Evolutionary conservation across 2,329 filamentous ascomycete genomes (phyloP).

Genomic region (Colletotrichum endophyticum): DNA sequence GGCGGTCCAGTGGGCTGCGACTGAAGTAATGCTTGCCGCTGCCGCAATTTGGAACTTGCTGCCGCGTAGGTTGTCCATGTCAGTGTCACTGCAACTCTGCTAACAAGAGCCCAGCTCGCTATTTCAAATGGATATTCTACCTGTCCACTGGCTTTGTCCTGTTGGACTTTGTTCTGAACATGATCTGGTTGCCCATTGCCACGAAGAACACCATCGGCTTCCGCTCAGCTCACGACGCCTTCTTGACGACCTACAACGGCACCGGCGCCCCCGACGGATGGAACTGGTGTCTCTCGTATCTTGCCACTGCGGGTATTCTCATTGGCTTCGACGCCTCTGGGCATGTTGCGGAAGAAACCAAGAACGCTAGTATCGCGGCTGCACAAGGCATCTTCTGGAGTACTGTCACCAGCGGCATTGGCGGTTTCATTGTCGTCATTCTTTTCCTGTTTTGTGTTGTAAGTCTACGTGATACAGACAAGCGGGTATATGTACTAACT

Average conservation of each 20-base stretch:
- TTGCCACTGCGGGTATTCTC: slow-evolving; percentile 63
- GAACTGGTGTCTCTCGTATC: slow-evolving; percentile 69
- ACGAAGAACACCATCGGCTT: slow-evolving; percentile 58
- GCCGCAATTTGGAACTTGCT: slow-evolving; percentile 54
- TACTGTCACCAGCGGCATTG: slow-evolving; percentile 59
- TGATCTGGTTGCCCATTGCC: slow-evolving; percentile 66
- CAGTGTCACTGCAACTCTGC: rapidly evolving
- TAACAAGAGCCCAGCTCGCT: slow-evolving; percentile 36
- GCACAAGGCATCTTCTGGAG: slow-evolving; percentile 66
- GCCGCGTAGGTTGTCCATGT: slow-evolving; percentile 44
- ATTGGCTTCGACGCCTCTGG: slow-evolving; percentile 67
- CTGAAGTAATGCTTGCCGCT: slow-evolving; percentile 55
- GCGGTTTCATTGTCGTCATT: slow-evolving; percentile 60
- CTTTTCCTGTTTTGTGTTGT: slow-evolving; percentile 64
- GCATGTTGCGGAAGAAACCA: slow-evolving; percentile 66
- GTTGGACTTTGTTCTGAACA: slow-evolving; percentile 63
- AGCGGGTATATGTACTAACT: neutral
- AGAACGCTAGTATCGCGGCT: slow-evolving; percentile 60
- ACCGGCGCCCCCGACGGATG: slow-evolving; percentile 60
- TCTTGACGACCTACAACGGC: slow-evolving; percentile 65
- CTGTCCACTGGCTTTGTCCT: slow-evolving; percentile 54
- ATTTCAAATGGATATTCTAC: slow-evolving; percentile 55
- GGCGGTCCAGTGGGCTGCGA: slow-evolving; percentile 65
- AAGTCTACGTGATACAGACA: slow-evolving; percentile 21
- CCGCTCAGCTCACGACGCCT: slow-evolving; percentile 62